phyloP scores from a whole-genome alignment of 305 asterid genomes.

The Ajuga reptans region DNA sequence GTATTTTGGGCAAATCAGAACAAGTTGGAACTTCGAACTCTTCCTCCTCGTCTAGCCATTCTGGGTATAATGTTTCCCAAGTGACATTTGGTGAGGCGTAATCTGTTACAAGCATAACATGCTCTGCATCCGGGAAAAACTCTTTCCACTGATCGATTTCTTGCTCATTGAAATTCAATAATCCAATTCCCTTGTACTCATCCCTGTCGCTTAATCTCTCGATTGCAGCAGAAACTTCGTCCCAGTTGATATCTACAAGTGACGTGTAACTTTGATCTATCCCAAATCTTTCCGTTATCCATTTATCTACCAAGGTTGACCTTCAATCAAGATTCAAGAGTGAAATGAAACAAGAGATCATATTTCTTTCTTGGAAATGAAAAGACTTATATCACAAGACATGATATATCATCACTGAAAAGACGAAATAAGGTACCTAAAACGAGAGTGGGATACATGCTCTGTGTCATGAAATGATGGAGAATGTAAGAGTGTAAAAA shows the following conservation, averaged over 20 bases:
- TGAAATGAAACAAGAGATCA: neutral
- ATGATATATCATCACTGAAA: neutral
- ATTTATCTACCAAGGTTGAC: conserved; percentile 39
- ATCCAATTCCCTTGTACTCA: conserved; percentile 57
- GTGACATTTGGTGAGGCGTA: conserved; percentile 45
- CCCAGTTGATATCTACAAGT: conserved; percentile 56
- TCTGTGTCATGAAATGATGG: conserved; percentile 58
- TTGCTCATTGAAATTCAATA: conserved; percentile 64
- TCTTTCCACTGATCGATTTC: conserved; percentile 56
- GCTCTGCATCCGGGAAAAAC: conserved; percentile 62
- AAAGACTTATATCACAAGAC: neutral
- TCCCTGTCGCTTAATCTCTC: conserved; percentile 44
- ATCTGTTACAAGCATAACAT: conserved; percentile 45
- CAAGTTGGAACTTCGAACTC: conserved; percentile 77
- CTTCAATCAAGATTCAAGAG: conserved; percentile 30
- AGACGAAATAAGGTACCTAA: conserved; percentile 38
- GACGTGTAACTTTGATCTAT: conserved; percentile 49
- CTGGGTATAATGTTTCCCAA: conserved; percentile 87
- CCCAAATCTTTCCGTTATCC: conserved; percentile 39
- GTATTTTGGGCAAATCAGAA: conserved; percentile 53
- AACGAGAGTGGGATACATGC: conserved; percentile 27
- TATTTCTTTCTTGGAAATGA: neutral
- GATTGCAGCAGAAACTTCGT: conserved; percentile 45
- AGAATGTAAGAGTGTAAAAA: conserved; percentile 45
- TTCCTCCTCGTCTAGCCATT: conserved; percentile 94